A percentile compares a stretch with the other conserved stretches of the same genome.
Evolutionary conservation across 2,329 filamentous ascomycete genomes (phyloP).

Genomic region (Rasamsonia emersonii): DNA sequence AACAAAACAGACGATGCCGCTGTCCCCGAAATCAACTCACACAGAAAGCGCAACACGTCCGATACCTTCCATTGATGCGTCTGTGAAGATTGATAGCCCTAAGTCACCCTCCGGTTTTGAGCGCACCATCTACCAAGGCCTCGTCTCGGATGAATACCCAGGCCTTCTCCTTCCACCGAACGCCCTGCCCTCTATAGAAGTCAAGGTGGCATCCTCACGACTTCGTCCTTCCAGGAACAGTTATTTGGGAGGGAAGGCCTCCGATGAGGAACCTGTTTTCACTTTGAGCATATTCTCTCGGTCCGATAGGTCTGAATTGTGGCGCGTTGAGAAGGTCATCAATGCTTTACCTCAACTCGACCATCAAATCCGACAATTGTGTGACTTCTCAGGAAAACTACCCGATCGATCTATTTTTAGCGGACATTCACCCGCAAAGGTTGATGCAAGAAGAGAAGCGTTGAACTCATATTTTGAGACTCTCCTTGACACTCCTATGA

Average conservation of each 20-base stretch:
- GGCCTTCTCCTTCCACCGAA: slow-evolving; percentile 80
- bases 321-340: slow-evolving; percentile 91
- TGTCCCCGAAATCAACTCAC: slow-evolving; percentile 9
- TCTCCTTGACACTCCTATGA: slow-evolving; percentile 72
- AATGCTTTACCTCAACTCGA: slow-evolving; percentile 74
- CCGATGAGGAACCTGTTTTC: slow-evolving; percentile 90
- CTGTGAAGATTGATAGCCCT: slow-evolving; percentile 27
- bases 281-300: slow-evolving; percentile 78
- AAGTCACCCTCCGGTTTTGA: slow-evolving; percentile 22
- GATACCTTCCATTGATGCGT: slow-evolving; percentile 29
- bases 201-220: slow-evolving; percentile 87
- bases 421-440: slow-evolving; percentile 85
- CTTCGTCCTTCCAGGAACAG: slow-evolving; percentile 86
- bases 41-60: slow-evolving; percentile 10
- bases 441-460: slow-evolving; percentile 74
- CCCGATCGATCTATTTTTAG: slow-evolving; percentile 82
- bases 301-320: slow-evolving; percentile 58
- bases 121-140: slow-evolving; percentile 59
- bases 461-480: slow-evolving; percentile 80
- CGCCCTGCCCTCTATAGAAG: slow-evolving; percentile 73
- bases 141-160: slow-evolving; percentile 79
- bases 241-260: slow-evolving; percentile 66
- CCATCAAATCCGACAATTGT: slow-evolving; percentile 64
- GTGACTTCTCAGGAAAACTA: slow-evolving; percentile 63
- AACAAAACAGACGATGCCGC: slow-evolving; percentile 59